Conservation (phyloP, 2,329 filamentous ascomycete species). For the Sporothrix brasiliensis region DNA sequence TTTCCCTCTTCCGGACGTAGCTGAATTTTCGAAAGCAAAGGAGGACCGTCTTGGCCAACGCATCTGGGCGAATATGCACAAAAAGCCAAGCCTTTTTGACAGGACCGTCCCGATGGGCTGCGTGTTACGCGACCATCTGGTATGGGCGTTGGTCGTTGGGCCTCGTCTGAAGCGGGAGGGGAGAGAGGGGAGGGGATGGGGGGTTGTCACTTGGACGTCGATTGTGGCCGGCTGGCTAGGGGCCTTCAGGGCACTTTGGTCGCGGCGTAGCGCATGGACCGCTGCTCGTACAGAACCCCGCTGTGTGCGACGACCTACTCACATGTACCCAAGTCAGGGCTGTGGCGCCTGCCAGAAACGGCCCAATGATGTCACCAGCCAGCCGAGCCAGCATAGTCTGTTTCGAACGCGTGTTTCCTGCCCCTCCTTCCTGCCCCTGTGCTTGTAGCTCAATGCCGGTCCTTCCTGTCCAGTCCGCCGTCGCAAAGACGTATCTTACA, state of each 20-base stretch:
- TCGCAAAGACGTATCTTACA: too few species aligned
- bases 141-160: background rate
- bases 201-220: too few species aligned
- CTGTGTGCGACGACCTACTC: background rate
- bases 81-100: conserved; percentile 27
- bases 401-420: conserved; percentile 5
- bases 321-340: background rate
- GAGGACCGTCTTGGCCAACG: background rate
- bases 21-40: background rate
- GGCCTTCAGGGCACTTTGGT: background rate
- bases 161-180: too few species aligned
- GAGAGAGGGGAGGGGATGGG: background rate
- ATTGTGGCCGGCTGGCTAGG: background rate
- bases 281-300: conserved; percentile 1
- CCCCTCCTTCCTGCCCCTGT: background rate
- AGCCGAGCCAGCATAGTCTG: background rate
- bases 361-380: conserved; percentile 21
- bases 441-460: background rate
- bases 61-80: background rate
- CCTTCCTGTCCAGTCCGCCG: background rate
- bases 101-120: conserved; percentile 21
- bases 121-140: conserved; percentile 3
- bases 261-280: background rate
- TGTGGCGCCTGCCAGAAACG: background rate
- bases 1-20: background rate